Evolutionary conservation across 345 rosid species (phyloP), one percentile per base, ranked within the genome.

Genomic region (Euphorbia peplus): DNA sequence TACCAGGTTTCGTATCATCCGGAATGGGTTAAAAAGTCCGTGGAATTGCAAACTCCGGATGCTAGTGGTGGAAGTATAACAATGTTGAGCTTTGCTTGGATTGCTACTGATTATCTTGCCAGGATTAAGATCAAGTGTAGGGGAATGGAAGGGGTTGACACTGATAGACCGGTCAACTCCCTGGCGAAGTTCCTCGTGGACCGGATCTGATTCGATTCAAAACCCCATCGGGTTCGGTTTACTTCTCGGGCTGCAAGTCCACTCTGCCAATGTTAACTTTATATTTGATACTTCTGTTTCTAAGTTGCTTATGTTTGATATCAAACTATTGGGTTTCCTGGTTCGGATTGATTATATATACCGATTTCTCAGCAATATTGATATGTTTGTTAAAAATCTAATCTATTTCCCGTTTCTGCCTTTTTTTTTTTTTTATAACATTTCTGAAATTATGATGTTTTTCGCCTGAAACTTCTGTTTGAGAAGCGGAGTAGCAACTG

Each of bases 41-140:
- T 51, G 18, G 81, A 86, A 37, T 60, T 93, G 81, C 90, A 59
- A 66, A 85, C 68, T 30, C 71, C 80, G 13, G 84, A 76, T 60
- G 74, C 75, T 56, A 73, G 74, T 52, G 67, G 71, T 56, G 71
- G 54, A 19, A 66, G 21, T 64, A 63, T 62, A 0, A 81, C 79
- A 73, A 81, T 80, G 88, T 73, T 93, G 71, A 93, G 97, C 68
- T 93, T 93, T 75, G 84, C 92, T 22, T 93, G 98, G 98, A 90
- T 93, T 66, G 86, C 92, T 0, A 87, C 85, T 77, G 98, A 93
- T 78, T 93, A 90, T 79, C 87, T 93, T 74, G 92, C 93, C 61
- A 82, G 96, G 54, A 76, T 93, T 30, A 93, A 93, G 82, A 77
- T 88, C 60, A 80, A 75, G 77, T 41, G 63, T 29, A 57, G 74